phyloP scores from a whole-genome alignment of 768 basidiomycete species.

The Pholiota molesta region DNA sequence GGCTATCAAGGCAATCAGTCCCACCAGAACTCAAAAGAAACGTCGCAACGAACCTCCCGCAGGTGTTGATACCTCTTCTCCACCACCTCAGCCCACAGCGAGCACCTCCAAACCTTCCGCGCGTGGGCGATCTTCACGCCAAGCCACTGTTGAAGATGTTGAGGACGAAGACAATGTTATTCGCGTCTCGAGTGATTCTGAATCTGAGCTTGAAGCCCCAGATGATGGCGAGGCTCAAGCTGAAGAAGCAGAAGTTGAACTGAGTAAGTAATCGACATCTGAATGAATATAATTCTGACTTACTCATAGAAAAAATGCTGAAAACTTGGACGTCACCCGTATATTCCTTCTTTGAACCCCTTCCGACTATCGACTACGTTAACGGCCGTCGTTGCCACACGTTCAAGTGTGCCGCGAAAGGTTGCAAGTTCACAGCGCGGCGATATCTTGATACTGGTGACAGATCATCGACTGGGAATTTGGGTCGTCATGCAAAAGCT shows the following conservation, averaged over 20 bases:
- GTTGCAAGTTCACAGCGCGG: slow-evolving; percentile 12
- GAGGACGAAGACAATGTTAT: too few relatives aligned
- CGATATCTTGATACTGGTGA: slow-evolving; percentile 20
- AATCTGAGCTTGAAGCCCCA: too few relatives aligned
- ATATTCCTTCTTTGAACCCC: slow-evolving; percentile 19
- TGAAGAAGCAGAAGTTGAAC: too few relatives aligned
- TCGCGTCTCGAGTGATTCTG: too few relatives aligned
- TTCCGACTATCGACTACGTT: slow-evolving; percentile 12
- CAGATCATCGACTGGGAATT: slow-evolving; percentile 23
- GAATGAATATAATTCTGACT: too few relatives aligned
- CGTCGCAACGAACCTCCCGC: neutral
- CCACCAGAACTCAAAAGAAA: neutral
- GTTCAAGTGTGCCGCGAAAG: slow-evolving; percentile 13
- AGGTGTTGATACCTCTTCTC: neutral
- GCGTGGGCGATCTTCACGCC: too few relatives aligned
- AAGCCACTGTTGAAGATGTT: too few relatives aligned
- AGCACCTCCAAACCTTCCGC: neutral
- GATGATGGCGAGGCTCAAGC: too few relatives aligned
- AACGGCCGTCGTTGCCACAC: slow-evolving; percentile 11
- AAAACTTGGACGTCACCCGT: slow-evolving; percentile 16
- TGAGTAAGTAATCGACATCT: too few relatives aligned
- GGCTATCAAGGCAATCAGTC: neutral
- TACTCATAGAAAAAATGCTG: too few relatives aligned
- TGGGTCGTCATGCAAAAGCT: slow-evolving; percentile 23
- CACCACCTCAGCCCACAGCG: neutral